Evolutionary conservation across 257 asterid genomes (phyloP).

Genomic region (Salvia splendens): DNA sequence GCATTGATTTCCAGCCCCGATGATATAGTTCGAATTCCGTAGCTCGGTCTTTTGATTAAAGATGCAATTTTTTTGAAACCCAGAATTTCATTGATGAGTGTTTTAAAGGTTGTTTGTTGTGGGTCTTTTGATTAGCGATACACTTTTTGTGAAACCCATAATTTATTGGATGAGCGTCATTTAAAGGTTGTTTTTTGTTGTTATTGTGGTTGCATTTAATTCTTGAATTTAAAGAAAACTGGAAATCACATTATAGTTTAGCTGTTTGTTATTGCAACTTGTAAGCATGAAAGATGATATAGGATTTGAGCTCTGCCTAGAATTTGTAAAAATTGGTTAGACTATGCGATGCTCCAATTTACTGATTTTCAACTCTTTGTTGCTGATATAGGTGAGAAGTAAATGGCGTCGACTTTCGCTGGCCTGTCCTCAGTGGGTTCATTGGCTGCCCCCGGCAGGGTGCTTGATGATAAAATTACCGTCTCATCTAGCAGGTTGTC

Average conservation of each 20-base stretch:
- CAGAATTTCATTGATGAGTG: neutral
- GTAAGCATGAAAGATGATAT: neutral
- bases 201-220: no score
- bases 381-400: slow-evolving; percentile 32
- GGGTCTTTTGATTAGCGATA: no score
- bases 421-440: slow-evolving; percentile 77
- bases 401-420: slow-evolving; percentile 52
- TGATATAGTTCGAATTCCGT: neutral
- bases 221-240: neutral
- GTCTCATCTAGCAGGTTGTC: slow-evolving; percentile 61
- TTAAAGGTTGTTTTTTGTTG: no score
- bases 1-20: neutral
- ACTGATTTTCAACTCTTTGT: neutral
- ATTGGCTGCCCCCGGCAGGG: slow-evolving; percentile 64
- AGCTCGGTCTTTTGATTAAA: neutral
- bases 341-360: neutral
- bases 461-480: slow-evolving; percentile 51
- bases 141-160: no score
- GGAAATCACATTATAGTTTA: neutral
- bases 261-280: neutral
- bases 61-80: neutral
- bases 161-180: no score
- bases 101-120: neutral
- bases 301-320: neutral
- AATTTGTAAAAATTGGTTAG: neutral